Evolutionary conservation across 176 grass and related monocot species (phyloP).

Genomic region (Eremochloa ophiuroides): DNA sequence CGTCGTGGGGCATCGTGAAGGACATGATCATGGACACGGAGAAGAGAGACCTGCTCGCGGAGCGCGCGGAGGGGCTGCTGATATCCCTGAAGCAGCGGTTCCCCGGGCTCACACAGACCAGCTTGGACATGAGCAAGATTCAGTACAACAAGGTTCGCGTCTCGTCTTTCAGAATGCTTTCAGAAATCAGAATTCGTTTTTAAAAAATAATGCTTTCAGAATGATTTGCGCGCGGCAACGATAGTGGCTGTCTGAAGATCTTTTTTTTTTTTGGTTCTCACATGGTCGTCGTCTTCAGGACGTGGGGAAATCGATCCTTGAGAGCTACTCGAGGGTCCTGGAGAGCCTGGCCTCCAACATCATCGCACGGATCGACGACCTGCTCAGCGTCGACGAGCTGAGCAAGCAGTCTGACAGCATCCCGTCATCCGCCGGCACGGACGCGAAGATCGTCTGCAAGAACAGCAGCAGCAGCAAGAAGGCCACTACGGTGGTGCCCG

Average conservation of each 20-base stretch:
- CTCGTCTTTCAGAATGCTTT: too few relatives aligned
- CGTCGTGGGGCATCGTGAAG: conserved; percentile 64
- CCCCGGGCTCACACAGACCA: conserved; percentile 66
- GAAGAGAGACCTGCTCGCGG: conserved; percentile 54
- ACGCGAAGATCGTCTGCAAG: conserved; percentile 11
- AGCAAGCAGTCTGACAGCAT: conserved; percentile 35
- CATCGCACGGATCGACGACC: conserved; percentile 65
- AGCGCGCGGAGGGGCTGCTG: conserved; percentile 63
- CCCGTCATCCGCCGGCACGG: not conserved
- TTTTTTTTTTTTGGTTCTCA: not conserved
- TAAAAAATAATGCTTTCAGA: too few relatives aligned
- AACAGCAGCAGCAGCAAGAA: not conserved
- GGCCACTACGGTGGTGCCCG: conserved; percentile 31
- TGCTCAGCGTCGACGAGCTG: conserved; percentile 53
- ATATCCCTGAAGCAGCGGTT: conserved; percentile 75
- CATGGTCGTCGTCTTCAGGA: conserved; percentile 50
- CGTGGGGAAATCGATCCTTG: conserved; percentile 71
- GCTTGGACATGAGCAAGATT: too few relatives aligned
- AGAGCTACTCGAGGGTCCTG: conserved; percentile 77
- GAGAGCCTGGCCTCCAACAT: conserved; percentile 84
- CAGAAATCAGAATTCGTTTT: too few relatives aligned
- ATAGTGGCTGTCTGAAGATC: not conserved
- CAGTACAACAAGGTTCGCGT: conserved; percentile 82
- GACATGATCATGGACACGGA: conserved; percentile 69
- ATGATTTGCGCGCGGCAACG: not conserved